These are phyloP conservation scores for Fusarium praegraminearum DNA, from an alignment of 2,329 filamentous ascomycete genomes.

Conservation along the genomic window DNA sequence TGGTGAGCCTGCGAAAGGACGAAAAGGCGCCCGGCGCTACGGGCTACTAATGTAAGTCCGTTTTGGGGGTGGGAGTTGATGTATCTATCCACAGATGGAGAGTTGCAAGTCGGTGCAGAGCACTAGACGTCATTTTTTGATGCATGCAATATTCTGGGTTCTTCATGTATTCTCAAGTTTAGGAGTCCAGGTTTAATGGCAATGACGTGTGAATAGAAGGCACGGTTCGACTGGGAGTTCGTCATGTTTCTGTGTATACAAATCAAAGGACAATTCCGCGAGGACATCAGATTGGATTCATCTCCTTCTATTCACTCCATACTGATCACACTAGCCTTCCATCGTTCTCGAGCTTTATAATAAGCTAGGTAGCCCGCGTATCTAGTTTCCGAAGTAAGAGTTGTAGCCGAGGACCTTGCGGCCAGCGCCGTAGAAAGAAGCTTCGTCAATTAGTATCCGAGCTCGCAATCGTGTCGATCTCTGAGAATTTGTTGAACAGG, in stretches of 20 bases:
- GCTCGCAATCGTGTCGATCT: not conserved
- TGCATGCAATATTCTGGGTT: constrained; percentile 42
- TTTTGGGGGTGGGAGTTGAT: constrained; percentile 16
- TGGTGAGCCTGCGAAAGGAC: constrained; percentile 90
- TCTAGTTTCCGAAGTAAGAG: constrained; percentile 76
- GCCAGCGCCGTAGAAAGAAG: constrained; percentile 76
- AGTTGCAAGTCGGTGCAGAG: constrained; percentile 39
- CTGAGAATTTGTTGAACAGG: not conserved
- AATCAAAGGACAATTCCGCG: constrained; percentile 13
- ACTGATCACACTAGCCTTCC: constrained; percentile 40
- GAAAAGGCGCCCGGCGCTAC: constrained; percentile 81
- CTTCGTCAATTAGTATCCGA: constrained; percentile 52
- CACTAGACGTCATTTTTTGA: constrained; percentile 37
- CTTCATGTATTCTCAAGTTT: constrained; percentile 50
- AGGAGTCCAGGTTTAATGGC: constrained; percentile 51
- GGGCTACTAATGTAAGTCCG: constrained; percentile 62
- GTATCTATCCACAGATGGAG: constrained; percentile 13
- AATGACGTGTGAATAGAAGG: constrained; percentile 48
- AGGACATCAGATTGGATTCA: constrained; percentile 35
- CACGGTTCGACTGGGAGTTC: constrained; percentile 30
- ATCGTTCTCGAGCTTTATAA: constrained; percentile 22
- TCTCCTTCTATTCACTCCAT: constrained; percentile 47
- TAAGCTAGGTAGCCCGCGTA: constrained; percentile 16
- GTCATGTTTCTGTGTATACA: constrained; percentile 3
- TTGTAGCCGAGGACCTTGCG: constrained; percentile 83